Percentiles rank a stretch among this genome's conserved stretches.
Conservation (phyloP, 768 basidiomycete species). For the Crepidotus variabilis region DNA sequence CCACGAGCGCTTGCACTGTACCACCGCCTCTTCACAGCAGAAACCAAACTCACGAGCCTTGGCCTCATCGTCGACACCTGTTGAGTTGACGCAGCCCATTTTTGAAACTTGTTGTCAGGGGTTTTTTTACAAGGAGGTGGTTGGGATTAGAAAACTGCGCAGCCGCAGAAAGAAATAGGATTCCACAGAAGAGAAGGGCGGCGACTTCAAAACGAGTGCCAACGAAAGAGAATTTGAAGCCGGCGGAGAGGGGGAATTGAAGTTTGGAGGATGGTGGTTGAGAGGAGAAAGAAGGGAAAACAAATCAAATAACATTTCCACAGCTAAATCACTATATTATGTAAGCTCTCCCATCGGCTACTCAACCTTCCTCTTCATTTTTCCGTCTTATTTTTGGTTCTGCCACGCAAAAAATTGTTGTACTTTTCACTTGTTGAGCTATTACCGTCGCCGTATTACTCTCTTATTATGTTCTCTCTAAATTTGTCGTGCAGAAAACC, state of each 20-base stretch:
- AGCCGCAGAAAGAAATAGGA: not conserved
- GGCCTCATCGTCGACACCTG: constrained; percentile 72
- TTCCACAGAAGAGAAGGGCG: not conserved
- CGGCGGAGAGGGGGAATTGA: constrained; percentile 1
- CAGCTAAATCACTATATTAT: not conserved
- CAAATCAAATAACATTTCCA: not conserved
- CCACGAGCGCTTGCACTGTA: not conserved
- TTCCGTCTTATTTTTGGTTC: too few relatives aligned
- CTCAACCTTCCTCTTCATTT: not conserved
- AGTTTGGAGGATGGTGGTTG: constrained; percentile 2
- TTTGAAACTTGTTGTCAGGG: constrained; percentile 4
- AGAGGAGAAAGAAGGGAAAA: constrained; percentile 1
- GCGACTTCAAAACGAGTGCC: not conserved
- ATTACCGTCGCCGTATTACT: too few relatives aligned
- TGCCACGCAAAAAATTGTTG: too few relatives aligned
- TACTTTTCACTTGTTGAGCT: too few relatives aligned
- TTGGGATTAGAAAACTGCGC: constrained; percentile 2
- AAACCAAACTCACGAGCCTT: constrained; percentile 64
- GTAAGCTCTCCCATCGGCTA: constrained; percentile 2
- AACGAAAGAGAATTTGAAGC: not conserved
- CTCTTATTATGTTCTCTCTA: too few relatives aligned
- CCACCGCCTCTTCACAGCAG: not conserved
- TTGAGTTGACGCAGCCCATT: constrained; percentile 77
- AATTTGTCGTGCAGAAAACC: too few relatives aligned
- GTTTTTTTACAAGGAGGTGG: not conserved